Percentiles rank a stretch among this genome's conserved stretches.
phyloP scores from a whole-genome alignment of 441 rosid genomes.

The Hypseocharis bilobata region DNA sequence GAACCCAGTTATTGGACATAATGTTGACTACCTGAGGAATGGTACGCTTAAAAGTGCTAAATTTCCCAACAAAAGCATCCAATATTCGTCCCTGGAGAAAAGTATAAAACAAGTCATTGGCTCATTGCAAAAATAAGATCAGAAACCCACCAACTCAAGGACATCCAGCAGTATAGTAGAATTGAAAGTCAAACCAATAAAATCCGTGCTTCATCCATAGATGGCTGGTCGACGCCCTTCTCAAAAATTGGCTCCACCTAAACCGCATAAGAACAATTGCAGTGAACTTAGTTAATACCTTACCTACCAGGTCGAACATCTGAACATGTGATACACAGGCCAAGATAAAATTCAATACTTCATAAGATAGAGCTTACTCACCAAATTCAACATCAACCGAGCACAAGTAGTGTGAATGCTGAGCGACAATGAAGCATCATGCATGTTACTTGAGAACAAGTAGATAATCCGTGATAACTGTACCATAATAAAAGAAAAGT shows the following conservation, averaged over 20 bases:
- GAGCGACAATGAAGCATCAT: constrained; percentile 83
- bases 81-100: constrained; percentile 68
- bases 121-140: constrained; percentile 3
- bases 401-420: constrained; percentile 95
- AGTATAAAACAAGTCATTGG: constrained; percentile 13
- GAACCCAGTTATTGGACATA: not conserved
- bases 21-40: constrained; percentile 74
- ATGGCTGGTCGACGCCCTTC: constrained; percentile 82
- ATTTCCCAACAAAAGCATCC: constrained; percentile 98
- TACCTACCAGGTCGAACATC: constrained; percentile 17
- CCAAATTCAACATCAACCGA: constrained; percentile 96
- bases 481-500: constrained; percentile 25
- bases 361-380: constrained; percentile 25
- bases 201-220: constrained; percentile 90
- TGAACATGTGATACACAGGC: constrained; percentile 11
- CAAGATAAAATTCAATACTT: constrained; percentile 1
- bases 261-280: constrained; percentile 21
- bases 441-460: constrained; percentile 94
- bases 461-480: constrained; percentile 94
- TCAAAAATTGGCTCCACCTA: constrained; percentile 98
- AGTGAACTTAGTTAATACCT: constrained; percentile 7
- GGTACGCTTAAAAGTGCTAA: constrained; percentile 84
- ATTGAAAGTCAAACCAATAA: constrained; percentile 50
- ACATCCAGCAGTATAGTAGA: constrained; percentile 10
- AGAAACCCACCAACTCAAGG: constrained; percentile 12